Conservation (phyloP, 495 filamentous ascomycete genomes). For the Beverwykella pulmonaria region DNA sequence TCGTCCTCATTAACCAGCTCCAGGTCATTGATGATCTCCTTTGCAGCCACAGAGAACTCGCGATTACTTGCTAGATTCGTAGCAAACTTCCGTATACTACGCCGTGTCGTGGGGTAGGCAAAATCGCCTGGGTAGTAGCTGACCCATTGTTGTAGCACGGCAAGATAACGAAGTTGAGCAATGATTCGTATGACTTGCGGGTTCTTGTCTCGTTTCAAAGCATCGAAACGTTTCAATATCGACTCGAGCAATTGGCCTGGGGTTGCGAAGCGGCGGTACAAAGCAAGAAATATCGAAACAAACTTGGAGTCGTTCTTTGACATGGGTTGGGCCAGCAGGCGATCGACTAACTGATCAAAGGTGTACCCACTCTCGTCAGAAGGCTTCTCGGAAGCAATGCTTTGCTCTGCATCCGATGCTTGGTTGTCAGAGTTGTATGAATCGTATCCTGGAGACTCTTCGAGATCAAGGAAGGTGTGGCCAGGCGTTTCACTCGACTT, state of each 20-base stretch:
- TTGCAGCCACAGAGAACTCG: conserved; percentile 77
- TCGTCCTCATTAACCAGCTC: conserved; percentile 57
- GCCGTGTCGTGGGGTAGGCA: conserved; percentile 73
- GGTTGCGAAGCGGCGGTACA: conserved; percentile 93
- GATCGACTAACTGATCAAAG: conserved; percentile 89
- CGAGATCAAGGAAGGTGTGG: conserved; percentile 42
- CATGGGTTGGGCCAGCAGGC: conserved; percentile 76
- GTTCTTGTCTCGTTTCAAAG: conserved; percentile 56
- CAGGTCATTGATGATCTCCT: conserved; percentile 72
- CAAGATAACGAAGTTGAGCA: conserved; percentile 79
- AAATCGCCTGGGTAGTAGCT: conserved; percentile 92
- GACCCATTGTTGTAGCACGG: conserved; percentile 85
- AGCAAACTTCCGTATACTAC: conserved; percentile 71
- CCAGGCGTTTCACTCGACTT: conserved; percentile 38
- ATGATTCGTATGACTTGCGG: conserved; percentile 67
- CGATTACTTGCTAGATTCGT: conserved; percentile 65
- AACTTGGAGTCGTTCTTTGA: conserved; percentile 87
- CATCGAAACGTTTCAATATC: conserved; percentile 73
- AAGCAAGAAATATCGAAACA: conserved; percentile 78
- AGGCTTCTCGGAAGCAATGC: conserved; percentile 25
- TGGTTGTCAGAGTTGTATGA: conserved; percentile 35
- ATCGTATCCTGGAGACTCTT: conserved; percentile 45
- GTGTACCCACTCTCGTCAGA: conserved; percentile 49
- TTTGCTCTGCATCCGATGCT: conserved; percentile 30
- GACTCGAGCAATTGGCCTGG: conserved; percentile 73